Evolutionary conservation across 2,329 filamentous ascomycete genomes (phyloP).

Genomic region (Epichloe sylvatica): DNA sequence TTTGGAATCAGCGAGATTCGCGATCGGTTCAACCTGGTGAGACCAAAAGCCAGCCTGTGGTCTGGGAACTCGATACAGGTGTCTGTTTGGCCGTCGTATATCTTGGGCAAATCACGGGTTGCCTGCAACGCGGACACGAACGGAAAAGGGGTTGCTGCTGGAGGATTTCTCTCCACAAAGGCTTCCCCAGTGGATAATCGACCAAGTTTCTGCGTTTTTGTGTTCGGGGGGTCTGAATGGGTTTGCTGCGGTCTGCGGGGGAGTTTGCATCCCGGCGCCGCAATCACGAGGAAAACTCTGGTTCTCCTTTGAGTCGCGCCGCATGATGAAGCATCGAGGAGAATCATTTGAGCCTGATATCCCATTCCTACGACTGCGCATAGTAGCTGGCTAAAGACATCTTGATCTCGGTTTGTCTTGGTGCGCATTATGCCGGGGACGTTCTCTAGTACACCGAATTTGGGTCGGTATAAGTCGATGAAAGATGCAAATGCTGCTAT

Average conservation of each 20-base stretch:
- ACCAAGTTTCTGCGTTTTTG: slow-evolving; percentile 32
- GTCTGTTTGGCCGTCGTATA: slow-evolving; percentile 47
- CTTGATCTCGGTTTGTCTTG: slow-evolving; percentile 33
- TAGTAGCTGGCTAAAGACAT: slow-evolving; percentile 60
- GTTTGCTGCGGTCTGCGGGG: slow-evolving; percentile 41
- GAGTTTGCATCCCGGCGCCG: slow-evolving; percentile 50
- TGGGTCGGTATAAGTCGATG: slow-evolving; percentile 59
- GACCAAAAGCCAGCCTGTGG: slow-evolving; percentile 39
- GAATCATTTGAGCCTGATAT: slow-evolving; percentile 57
- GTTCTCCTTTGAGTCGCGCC: slow-evolving; percentile 52
- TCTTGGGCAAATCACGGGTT: slow-evolving; percentile 44
- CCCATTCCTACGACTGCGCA: slow-evolving; percentile 61
- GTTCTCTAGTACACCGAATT: slow-evolving; percentile 68
- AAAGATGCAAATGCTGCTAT: slow-evolving; percentile 63
- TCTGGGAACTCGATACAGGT: slow-evolving; percentile 54
- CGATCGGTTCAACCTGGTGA: slow-evolving; percentile 24
- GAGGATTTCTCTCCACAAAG: slow-evolving; percentile 37
- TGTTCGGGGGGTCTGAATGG: slow-evolving; percentile 42
- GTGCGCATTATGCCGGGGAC: slow-evolving; percentile 50
- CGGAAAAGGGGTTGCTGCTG: slow-evolving; percentile 41
- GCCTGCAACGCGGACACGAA: slow-evolving; percentile 40
- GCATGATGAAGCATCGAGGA: slow-evolving; percentile 55
- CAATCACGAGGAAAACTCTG: slow-evolving; percentile 57
- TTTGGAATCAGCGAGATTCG: slow-evolving; percentile 47
- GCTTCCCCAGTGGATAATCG: slow-evolving; percentile 42